These are phyloP conservation scores for Hordeum marinum DNA, from an alignment of 176 grass and related monocot species.

Conservation along the genomic window DNA sequence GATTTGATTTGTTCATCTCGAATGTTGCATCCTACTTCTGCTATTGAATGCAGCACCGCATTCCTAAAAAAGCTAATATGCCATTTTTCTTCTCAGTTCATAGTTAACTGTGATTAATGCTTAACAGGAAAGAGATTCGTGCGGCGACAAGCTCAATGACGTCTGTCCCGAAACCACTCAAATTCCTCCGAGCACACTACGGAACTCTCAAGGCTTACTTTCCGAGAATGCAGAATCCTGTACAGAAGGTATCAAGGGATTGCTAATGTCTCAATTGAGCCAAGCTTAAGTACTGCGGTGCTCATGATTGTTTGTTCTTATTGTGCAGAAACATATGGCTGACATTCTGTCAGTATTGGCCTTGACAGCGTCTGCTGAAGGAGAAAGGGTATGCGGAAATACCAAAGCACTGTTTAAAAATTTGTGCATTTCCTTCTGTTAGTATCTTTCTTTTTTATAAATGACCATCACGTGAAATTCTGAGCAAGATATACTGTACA, in stretches of 20 bases:
- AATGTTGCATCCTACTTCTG: background rate
- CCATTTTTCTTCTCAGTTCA: background rate
- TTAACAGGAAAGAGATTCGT: conserved; percentile 70
- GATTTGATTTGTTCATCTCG: background rate
- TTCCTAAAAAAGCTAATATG: background rate
- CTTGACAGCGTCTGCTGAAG: conserved; percentile 85
- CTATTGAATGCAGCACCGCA: background rate
- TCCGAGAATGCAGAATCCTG: conserved; percentile 61
- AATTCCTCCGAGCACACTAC: conserved; percentile 88
- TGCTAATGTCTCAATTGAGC: background rate
- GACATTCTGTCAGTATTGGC: conserved; percentile 86
- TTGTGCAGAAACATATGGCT: conserved; percentile 71
- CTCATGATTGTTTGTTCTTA: background rate
- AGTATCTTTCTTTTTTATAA: background rate
- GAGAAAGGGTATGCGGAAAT: conserved; percentile 67
- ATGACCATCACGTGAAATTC: background rate
- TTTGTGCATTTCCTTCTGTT: background rate
- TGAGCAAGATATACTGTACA: background rate
- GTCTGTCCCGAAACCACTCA: conserved; percentile 88
- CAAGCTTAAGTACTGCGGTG: background rate
- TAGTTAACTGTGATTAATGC: background rate
- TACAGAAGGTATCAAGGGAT: conserved; percentile 54
- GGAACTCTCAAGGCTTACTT: conserved; percentile 74
- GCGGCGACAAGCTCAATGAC: conserved; percentile 94
- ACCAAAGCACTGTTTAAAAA: background rate